Evolutionary conservation across 441 rosid species (phyloP), one percentile per base, ranked within the genome.

Genomic region (Biscutella laevigata): DNA sequence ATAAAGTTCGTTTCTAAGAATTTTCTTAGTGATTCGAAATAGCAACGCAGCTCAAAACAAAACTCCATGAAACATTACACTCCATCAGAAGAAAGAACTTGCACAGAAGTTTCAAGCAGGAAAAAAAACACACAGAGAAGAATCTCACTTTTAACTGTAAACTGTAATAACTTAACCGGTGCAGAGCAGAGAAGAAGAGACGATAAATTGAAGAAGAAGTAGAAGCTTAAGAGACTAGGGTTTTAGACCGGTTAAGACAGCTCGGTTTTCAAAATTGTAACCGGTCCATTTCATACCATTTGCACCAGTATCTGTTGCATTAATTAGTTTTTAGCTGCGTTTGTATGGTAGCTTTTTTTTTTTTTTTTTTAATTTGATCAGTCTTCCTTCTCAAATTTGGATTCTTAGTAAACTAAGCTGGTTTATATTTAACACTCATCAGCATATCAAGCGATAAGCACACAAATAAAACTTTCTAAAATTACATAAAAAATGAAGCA

Each of bases 181-280:
- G 16, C 24, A 10, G 44, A 57, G 33, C 3, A 21, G 30, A 53
- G 54, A 2, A 21, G 24, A 20, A 11, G 5, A 16, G 2, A n/a
- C 35, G 4, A 29, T 46, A 21, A 2, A 36, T 2, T 16, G 25
- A 59, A 13, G 30, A 37, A 45, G 28, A 28, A 4, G 53, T 33
- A 33, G 59, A 53, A 40, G 60, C 37, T 35, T 9, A 6, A n/a
- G 47, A 26, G 15, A 15, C 38, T 53, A 54, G 67, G 67, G 55
- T 58, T 45, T 46, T n/a, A 34, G 7, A 34, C 28, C 20, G 16
- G 11, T 12, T 12, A 17, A 5, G 0, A 5, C 10, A 7, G 36
- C 24, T 33, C 17, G 22, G 24, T 15, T 24, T 3, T 40, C 1
- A 3, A 5, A 11, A 5, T 1, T 20, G n/a, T 15, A 8, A 16